Percentiles rank a stretch among this genome's conserved stretches.
Evolutionary conservation across 2,329 filamentous ascomycete genomes (phyloP).

Genomic region (Coniella lustricola): DNA sequence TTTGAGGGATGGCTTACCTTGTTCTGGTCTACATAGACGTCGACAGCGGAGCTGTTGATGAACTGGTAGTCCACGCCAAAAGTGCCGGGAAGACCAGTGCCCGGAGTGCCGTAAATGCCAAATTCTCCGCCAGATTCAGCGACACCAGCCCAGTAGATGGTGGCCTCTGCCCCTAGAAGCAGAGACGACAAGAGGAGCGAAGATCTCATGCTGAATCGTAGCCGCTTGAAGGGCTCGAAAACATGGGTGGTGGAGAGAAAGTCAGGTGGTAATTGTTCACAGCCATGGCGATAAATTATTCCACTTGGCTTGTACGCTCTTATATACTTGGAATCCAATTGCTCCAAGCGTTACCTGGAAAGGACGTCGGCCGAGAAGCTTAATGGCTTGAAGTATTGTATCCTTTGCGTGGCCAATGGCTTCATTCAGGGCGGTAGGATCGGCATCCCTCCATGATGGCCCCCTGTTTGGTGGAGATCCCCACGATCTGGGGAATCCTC

Average conservation of each 20-base stretch:
- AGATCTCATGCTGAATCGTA: constrained; percentile 20
- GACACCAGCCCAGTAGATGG: constrained; percentile 41
- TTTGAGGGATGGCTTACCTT: constrained; percentile 24
- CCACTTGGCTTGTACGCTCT: background rate
- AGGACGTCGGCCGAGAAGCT: background rate
- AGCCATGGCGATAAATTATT: too few species aligned
- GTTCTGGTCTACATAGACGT: constrained; percentile 38
- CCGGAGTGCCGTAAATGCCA: constrained; percentile 32
- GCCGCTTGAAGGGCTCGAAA: background rate
- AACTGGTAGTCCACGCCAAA: constrained; percentile 45
- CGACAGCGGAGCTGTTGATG: constrained; percentile 37
- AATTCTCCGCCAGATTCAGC: constrained; percentile 41
- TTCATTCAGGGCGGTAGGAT: too few species aligned
- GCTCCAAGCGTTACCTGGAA: background rate
- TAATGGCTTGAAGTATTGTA: background rate
- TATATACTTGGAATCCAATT: background rate
- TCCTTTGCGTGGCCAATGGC: background rate
- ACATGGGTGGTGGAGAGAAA: background rate
- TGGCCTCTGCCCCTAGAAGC: constrained; percentile 28
- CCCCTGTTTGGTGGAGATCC: too few species aligned
- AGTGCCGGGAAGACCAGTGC: constrained; percentile 39
- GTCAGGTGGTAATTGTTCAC: too few species aligned
- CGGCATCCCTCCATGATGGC: too few species aligned
- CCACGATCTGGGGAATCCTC: too few species aligned
- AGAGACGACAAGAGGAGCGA: constrained; percentile 15